Conservation (phyloP, 108 stramenopile species). For the Pseudonitzschia pungens region DNA sequence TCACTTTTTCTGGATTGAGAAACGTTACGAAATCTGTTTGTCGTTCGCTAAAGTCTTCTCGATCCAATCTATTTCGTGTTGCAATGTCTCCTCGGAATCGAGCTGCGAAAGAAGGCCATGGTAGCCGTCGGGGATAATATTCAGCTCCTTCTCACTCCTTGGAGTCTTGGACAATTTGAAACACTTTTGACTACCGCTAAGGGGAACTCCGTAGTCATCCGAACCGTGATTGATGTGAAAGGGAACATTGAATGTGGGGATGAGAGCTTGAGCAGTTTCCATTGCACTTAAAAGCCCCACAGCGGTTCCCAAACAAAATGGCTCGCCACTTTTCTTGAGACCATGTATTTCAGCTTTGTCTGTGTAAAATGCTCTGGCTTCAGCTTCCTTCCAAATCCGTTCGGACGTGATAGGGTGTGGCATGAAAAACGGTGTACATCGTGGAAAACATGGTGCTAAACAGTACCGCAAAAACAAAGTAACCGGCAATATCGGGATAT, state of each 20-base stretch:
- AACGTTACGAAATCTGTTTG: too few species aligned
- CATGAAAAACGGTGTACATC: constrained; percentile 50
- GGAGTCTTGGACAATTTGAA: constrained; percentile 19
- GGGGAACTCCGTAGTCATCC: constrained; percentile 40
- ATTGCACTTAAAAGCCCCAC: constrained; percentile 24
- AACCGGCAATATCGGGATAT: constrained; percentile 39
- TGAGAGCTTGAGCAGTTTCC: constrained; percentile 18
- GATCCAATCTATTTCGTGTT: constrained; percentile 17
- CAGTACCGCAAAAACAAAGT: constrained; percentile 29
- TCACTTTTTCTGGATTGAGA: too few species aligned
- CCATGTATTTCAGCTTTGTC: neutral
- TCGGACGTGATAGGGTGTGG: constrained; percentile 43
- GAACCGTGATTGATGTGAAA: constrained; percentile 42
- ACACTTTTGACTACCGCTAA: constrained; percentile 33
- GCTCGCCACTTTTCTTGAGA: neutral
- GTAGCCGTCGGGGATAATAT: constrained; percentile 27
- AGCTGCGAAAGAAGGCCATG: constrained; percentile 40
- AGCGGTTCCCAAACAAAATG: constrained; percentile 47
- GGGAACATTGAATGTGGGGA: constrained; percentile 33
- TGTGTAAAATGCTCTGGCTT: constrained; percentile 13
- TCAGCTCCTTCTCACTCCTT: constrained; percentile 17
- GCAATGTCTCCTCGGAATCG: constrained; percentile 22
- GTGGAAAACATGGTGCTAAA: constrained; percentile 30
- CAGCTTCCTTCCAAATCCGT: constrained; percentile 41
- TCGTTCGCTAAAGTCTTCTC: neutral